Evolutionary conservation across 2,329 filamentous ascomycete genomes (phyloP), one percentile per base, ranked within the genome.

Genomic region (Cladosporium oxysporum): DNA sequence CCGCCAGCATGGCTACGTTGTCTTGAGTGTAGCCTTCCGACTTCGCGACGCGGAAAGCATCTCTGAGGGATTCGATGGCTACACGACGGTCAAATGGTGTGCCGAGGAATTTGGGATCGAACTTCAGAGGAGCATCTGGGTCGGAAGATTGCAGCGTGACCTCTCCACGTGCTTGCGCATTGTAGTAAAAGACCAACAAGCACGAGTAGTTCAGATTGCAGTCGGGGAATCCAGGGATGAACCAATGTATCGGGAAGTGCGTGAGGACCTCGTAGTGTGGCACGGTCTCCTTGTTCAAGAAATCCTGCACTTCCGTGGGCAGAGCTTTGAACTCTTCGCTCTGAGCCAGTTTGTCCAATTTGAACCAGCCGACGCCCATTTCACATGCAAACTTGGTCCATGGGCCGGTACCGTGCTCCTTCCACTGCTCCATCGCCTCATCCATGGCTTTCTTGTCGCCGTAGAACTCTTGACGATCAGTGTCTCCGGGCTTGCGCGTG

Each of bases 261-360:
- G 79, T 82, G 10, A 83, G 64, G 18, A 88, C 73, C 69, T 90
- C 87, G 68, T 82, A 88, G 58, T 84, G 81, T 0, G 88, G 87
- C 2, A 89, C 79, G 0, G 83, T 86, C 16, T 81, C 77, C 23
- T 78, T 78, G 52, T 72, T 73, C 0, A 89, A 72, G 67, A 80
- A 83, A 0, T 76, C 72, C 69, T 84, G 80, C 11, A 81, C 77
- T 0, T 77, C 64, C 0, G 68, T 63, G 0, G 84, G 81, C 0
- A 90, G 77, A 1, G 75, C 80, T 49, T 81, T 74, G 71, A 86
- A 88, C 70, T 89, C 84, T 0, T 78, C 69, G 0, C 78, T 80
- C 75, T 7, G 76, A 66, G 49, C 53, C 18, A 69, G 52, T 12
- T 67, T 60, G 29, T 66, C 49, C 11, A 63, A 58, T 77, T 82